Conservation (phyloP, 2,329 filamentous ascomycete species). For the Xylariomycetidae sp. region DNA sequence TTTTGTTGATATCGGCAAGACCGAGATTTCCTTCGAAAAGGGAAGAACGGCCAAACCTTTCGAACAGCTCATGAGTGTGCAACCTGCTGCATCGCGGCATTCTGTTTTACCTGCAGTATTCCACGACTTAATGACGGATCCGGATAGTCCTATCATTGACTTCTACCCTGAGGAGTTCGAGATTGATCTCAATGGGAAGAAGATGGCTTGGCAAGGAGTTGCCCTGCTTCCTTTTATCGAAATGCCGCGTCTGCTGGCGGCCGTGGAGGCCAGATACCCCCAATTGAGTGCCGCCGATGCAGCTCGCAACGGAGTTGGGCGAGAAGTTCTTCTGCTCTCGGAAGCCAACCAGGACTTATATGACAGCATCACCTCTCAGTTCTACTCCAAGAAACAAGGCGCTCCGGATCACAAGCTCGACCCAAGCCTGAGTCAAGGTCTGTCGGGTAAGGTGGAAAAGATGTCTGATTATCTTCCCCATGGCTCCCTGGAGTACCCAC, state of each 20-base stretch:
- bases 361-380: conserved; percentile 74
- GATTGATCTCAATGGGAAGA: conserved; percentile 94
- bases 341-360: conserved; percentile 77
- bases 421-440: conserved; percentile 67
- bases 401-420: conserved; percentile 66
- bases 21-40: conserved; percentile 78
- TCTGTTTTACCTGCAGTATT: conserved; percentile 85
- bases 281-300: conserved; percentile 72
- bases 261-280: conserved; percentile 79
- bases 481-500: conserved; percentile 71
- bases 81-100: conserved; percentile 89
- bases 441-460: conserved; percentile 77
- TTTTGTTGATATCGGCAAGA: conserved; percentile 76
- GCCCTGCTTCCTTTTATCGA: conserved; percentile 94
- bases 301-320: conserved; percentile 73
- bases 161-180: conserved; percentile 96
- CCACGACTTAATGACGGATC: conserved; percentile 82
- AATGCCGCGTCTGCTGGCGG: conserved; percentile 75
- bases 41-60: conserved; percentile 85
- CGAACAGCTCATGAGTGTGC: conserved; percentile 96
- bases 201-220: conserved; percentile 96
- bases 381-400: conserved; percentile 87
- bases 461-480: conserved; percentile 82
- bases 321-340: conserved; percentile 78
- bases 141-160: conserved; percentile 88